Percentiles rank a stretch among this genome's conserved stretches.
Evolutionary conservation across 495 filamentous ascomycete species (phyloP).

Genomic region (Trichoderma reesei): DNA sequence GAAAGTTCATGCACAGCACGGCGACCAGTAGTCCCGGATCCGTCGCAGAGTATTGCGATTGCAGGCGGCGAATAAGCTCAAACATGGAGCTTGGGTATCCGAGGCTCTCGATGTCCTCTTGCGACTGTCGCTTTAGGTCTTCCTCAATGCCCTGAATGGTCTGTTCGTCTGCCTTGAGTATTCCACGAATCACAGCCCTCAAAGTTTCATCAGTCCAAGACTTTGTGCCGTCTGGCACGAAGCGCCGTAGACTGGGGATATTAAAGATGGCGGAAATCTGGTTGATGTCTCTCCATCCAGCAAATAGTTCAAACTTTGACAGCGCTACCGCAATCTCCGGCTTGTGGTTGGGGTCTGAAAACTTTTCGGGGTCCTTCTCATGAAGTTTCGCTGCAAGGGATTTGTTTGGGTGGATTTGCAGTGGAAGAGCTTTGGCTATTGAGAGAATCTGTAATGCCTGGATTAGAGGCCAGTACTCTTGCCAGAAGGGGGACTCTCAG

Average conservation of each 20-base stretch:
- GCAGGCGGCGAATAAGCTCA: slow-evolving; percentile 52
- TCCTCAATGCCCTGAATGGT: slow-evolving; percentile 41
- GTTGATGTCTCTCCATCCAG: slow-evolving; percentile 58
- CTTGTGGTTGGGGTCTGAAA: slow-evolving; percentile 69
- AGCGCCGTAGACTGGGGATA: slow-evolving; percentile 36
- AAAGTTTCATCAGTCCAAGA: slow-evolving; percentile 52
- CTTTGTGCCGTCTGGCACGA: slow-evolving; percentile 35
- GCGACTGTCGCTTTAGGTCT: slow-evolving; percentile 26
- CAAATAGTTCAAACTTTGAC: slow-evolving; percentile 69
- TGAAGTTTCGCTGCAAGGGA: slow-evolving; percentile 53
- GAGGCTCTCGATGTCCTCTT: slow-evolving; percentile 27
- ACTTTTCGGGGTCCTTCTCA: slow-evolving; percentile 51
- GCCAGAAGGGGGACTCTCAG: not conserved
- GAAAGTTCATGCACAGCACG: slow-evolving; percentile 63
- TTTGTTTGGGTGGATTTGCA: slow-evolving; percentile 75
- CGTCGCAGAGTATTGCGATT: slow-evolving; percentile 50
- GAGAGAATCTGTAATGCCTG: slow-evolving; percentile 50
- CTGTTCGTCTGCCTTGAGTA: slow-evolving; percentile 46
- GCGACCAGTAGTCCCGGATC: slow-evolving; percentile 58
- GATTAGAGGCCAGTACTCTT: not conserved
- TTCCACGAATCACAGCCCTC: slow-evolving; percentile 44
- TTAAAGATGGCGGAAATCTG: slow-evolving; percentile 52
- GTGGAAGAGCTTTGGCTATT: slow-evolving; percentile 65
- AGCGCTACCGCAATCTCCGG: slow-evolving; percentile 74
- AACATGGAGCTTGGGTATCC: slow-evolving; percentile 49